A percentile compares a stretch with the other conserved stretches of the same genome.
phyloP scores from a whole-genome alignment of 1,284 basidiomycete genomes.

The Sporisorium exsertum region DNA sequence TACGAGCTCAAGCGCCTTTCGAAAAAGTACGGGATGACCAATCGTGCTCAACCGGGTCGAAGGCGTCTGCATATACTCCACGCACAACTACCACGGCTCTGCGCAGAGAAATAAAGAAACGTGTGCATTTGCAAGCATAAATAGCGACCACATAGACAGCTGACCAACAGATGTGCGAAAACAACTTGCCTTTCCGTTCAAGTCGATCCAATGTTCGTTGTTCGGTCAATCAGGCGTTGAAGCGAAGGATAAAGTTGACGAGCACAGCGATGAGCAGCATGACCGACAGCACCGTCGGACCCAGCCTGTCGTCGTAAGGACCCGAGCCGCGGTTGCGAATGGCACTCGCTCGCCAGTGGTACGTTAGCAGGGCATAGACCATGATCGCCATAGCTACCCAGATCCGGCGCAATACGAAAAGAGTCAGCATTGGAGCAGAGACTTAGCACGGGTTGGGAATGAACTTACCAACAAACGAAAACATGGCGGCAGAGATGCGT shows the following conservation, averaged over 20 bases:
- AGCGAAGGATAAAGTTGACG: constrained; percentile 69
- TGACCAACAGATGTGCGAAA: too few species aligned
- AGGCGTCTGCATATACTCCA: too few species aligned
- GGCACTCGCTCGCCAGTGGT: constrained; percentile 93
- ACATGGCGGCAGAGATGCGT: constrained; percentile 90
- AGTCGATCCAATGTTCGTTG: not conserved
- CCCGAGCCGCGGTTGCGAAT: constrained; percentile 91
- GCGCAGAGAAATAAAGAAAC: too few species aligned
- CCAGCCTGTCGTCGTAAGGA: constrained; percentile 93
- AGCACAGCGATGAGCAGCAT: constrained; percentile 68
- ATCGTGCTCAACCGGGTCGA: too few species aligned
- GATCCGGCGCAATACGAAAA: too few species aligned
- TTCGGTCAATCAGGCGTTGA: constrained; percentile 42
- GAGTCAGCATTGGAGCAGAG: not conserved
- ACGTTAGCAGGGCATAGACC: constrained; percentile 93
- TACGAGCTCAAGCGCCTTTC: too few species aligned
- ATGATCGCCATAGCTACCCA: constrained; percentile 98
- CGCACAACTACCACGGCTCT: too few species aligned
- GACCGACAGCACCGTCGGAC: constrained; percentile 67
- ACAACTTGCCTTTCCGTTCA: too few species aligned
- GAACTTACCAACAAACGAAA: constrained; percentile 85
- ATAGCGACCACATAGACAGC: too few species aligned
- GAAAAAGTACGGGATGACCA: too few species aligned
- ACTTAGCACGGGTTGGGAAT: not conserved
- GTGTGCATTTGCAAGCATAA: too few species aligned